These are phyloP conservation scores for Glycyrrhiza uralensis DNA, from an alignment of 306 rosid genomes.

Conservation along the genomic window DNA sequence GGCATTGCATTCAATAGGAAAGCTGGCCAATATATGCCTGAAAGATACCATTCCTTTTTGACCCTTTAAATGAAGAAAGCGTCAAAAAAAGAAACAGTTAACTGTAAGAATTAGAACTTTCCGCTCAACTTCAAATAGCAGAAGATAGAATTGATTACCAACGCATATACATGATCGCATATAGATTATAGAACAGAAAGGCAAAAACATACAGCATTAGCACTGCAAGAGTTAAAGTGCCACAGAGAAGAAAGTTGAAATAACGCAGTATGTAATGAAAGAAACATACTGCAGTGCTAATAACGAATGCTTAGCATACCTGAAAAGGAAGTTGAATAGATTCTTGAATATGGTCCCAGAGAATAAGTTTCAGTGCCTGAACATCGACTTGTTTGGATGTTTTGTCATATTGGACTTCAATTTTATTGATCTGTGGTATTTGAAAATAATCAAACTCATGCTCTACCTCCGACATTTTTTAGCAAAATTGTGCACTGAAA, in stretches of 20 bases:
- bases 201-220: neutral
- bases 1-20: constrained; percentile 69
- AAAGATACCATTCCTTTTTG: constrained; percentile 50
- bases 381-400: constrained; percentile 91
- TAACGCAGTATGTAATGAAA: neutral
- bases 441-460: constrained; percentile 24
- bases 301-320: no score
- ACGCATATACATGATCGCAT: no score
- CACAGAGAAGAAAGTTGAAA: neutral
- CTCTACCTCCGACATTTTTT: neutral
- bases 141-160: neutral
- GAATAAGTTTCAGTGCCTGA: constrained; percentile 67
- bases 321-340: constrained; percentile 34
- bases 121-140: neutral
- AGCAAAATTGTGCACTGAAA: neutral
- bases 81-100: neutral
- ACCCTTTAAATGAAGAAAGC: constrained; percentile 33
- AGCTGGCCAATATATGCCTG: constrained; percentile 57
- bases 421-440: constrained; percentile 70
- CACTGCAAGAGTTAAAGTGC: neutral
- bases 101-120: constrained; percentile 6
- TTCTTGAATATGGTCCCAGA: constrained; percentile 72
- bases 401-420: constrained; percentile 88
- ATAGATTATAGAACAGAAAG: neutral
- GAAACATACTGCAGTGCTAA: neutral